Conservation (phyloP, 1,284 basidiomycete species). For the Naganishia sp. region DNA sequence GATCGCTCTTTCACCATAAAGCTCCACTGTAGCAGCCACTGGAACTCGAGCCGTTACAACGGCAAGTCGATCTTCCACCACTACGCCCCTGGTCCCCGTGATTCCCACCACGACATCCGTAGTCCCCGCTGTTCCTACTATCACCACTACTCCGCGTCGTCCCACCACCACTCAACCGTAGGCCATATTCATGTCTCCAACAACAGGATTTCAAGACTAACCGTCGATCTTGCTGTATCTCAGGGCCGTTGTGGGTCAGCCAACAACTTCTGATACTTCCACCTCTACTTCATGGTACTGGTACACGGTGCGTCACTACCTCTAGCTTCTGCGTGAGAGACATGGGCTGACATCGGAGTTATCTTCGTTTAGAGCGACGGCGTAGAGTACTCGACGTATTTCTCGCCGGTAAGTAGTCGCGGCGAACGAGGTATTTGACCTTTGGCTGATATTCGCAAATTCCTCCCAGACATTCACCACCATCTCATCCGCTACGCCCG, state of each 20-base stretch:
- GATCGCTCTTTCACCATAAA: neutral
- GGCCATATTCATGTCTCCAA: neutral
- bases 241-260: conserved; percentile 19
- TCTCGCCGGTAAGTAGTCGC: conserved; percentile 7
- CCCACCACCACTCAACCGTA: conserved; percentile 17
- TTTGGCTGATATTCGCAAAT: neutral
- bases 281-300: conserved; percentile 27
- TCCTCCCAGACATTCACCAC: conserved; percentile 18
- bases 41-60: conserved; percentile 1
- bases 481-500: conserved; percentile 23
- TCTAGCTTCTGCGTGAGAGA: no score
- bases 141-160: conserved; percentile 13
- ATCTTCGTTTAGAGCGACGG: conserved; percentile 13
- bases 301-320: conserved; percentile 9
- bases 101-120: neutral
- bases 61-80: neutral
- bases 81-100: neutral
- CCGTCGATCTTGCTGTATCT: neutral
- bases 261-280: neutral
- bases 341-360: neutral
- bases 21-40: conserved; percentile 4
- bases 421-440: neutral
- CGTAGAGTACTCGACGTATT: conserved; percentile 22
- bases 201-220: neutral
- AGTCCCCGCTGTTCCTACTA: neutral